Evolutionary conservation across 2,329 filamentous ascomycete genomes (phyloP), one percentile per base, ranked within the genome.

Genomic region (Ascochyta lentis): DNA sequence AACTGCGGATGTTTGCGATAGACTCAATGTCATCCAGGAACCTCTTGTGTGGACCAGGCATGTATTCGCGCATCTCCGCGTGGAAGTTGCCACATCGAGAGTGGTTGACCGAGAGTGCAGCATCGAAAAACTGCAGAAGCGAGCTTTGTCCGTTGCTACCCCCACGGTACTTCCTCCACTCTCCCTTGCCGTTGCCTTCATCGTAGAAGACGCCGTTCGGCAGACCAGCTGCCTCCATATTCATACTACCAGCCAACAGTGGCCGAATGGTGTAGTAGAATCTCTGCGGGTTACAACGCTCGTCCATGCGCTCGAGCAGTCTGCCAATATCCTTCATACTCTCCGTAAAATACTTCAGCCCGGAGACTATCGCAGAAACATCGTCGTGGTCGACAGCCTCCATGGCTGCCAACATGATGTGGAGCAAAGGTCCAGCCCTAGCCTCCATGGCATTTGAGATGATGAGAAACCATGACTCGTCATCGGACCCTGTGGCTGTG

Each of bases 71-170:
- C 81, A 84, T 83, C 64, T 83, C 80, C 65, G 80, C 49, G 15
- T 66, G 53, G 33, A 65, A 68, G 23, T 73, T 59, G 29, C 64
- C 60, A 65, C 75, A 33, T 69, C 80, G 73, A 4, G 74, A 65
- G 60, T 84, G 82, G 27, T 79, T 74, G 16, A 84, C 79, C 0
- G 79, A 81, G 3, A 84, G 75, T 2, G 80, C 79, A 6, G 81
- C 80, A 59, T 84, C 82, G 54, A 83, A 81, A 19, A 83, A 80
- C 44, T 84, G 82, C 3, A 84, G 76, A 41, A 84, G 59, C 0
- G 81, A 83, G 67, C 81, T 83, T 61, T 84, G 82, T 0, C 80
- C 82, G 61, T 84, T 84, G 58, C 81, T 84, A 0, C 82, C 82
- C 3, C 82, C 82, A 29, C 80, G 79, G 54, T 82, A 80, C 45